phyloP scores from a whole-genome alignment of 768 basidiomycete species.

The Lanmaoa rubissima region DNA sequence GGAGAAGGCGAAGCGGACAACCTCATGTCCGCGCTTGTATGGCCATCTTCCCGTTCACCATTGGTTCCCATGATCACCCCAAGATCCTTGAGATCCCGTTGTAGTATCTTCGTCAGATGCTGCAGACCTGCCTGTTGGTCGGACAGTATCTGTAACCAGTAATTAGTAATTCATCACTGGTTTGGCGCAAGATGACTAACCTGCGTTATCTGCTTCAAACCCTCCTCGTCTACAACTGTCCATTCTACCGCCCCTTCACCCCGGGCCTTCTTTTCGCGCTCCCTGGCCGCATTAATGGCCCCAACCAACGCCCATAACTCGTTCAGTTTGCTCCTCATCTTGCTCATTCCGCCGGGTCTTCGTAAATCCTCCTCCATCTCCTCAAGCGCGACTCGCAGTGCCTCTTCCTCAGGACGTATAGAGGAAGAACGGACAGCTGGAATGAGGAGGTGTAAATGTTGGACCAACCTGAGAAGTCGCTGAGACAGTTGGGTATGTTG shows the following conservation, averaged over 20 bases:
- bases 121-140: slow-evolving; percentile 81
- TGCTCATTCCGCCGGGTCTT: slow-evolving; percentile 46
- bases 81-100: slow-evolving; percentile 62
- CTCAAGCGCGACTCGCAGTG: slow-evolving; percentile 65
- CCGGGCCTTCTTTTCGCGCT: slow-evolving; percentile 44
- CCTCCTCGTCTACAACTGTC: slow-evolving; percentile 87
- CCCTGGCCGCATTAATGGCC: slow-evolving; percentile 58
- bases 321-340: slow-evolving; percentile 70
- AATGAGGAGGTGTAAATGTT: slow-evolving; percentile 77
- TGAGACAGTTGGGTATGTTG: slow-evolving; percentile 70
- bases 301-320: slow-evolving; percentile 87
- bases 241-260: slow-evolving; percentile 54
- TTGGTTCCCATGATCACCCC: slow-evolving; percentile 56
- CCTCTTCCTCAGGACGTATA: slow-evolving; percentile 79
- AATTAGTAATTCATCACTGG: background rate
- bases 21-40: slow-evolving; percentile 16
- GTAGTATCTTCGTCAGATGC: slow-evolving; percentile 74
- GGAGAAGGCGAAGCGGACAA: slow-evolving; percentile 19
- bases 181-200: slow-evolving; percentile 37
- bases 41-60: slow-evolving; percentile 34
- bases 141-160: slow-evolving; percentile 55
- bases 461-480: slow-evolving; percentile 64
- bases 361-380: slow-evolving; percentile 73
- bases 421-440: slow-evolving; percentile 73
- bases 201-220: slow-evolving; percentile 72